These are phyloP conservation scores for Daldinia vernicosa DNA, from an alignment of 495 filamentous ascomycete genomes.

Conservation along the genomic window DNA sequence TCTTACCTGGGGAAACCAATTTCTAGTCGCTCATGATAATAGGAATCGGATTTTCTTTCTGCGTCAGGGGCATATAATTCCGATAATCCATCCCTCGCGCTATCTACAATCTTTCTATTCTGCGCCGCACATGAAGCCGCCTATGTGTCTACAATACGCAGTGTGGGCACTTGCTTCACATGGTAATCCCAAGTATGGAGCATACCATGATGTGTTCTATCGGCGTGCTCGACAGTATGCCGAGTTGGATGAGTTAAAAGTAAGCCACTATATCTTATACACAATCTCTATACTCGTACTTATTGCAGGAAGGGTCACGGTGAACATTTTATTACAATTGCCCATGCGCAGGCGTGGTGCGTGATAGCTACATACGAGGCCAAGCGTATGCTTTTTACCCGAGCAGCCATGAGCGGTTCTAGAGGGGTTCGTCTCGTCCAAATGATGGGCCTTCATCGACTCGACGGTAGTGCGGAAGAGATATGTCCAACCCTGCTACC, in stretches of 20 bases:
- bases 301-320: conserved; percentile 46
- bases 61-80: conserved; percentile 48
- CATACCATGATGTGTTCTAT: conserved; percentile 57
- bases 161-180: conserved; percentile 56
- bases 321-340: conserved; percentile 57
- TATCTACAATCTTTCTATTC: conserved; percentile 56
- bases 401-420: conserved; percentile 56
- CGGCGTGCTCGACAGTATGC: conserved; percentile 57
- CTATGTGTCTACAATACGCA: conserved; percentile 60
- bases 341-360: conserved; percentile 59
- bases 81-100: conserved; percentile 52
- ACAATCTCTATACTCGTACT: conserved; percentile 1
- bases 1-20: not conserved
- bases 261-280: conserved; percentile 16
- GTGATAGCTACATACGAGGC: conserved; percentile 56
- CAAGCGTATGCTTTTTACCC: conserved; percentile 53
- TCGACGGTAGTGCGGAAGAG: conserved; percentile 52
- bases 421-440: conserved; percentile 51
- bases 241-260: conserved; percentile 60
- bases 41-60: conserved; percentile 56
- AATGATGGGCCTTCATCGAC: conserved; percentile 60
- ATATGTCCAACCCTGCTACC: conserved; percentile 50
- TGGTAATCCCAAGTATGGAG: conserved; percentile 50
- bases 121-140: conserved; percentile 55
- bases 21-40: conserved; percentile 9